Evolutionary conservation across 768 basidiomycete species (phyloP).

Genomic region (Collybia nuda): DNA sequence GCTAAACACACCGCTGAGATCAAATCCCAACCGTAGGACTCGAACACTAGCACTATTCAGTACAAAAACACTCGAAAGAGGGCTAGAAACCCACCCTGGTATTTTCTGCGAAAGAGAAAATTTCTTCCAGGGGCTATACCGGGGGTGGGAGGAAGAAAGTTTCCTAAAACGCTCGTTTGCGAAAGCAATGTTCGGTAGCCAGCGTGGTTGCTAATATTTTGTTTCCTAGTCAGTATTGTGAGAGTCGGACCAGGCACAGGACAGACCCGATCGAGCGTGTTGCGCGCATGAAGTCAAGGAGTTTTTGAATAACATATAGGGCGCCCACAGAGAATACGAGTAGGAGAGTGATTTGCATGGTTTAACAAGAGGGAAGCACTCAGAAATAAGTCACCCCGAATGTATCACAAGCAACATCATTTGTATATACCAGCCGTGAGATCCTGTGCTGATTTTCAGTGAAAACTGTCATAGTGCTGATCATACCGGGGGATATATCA

Average conservation of each 20-base stretch:
- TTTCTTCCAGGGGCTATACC: slow-evolving; percentile 31
- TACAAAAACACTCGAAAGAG: too few species aligned
- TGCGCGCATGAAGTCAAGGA: slow-evolving; percentile 21
- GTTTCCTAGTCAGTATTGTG: neutral
- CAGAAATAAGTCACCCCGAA: too few species aligned
- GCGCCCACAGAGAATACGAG: slow-evolving; percentile 14
- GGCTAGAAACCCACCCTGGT: slow-evolving; percentile 21
- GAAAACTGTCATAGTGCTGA: too few species aligned
- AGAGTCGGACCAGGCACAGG: neutral
- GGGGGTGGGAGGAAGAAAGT: slow-evolving; percentile 25
- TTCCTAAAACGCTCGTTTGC: slow-evolving; percentile 18
- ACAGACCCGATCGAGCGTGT: slow-evolving; percentile 26
- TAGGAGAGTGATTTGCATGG: slow-evolving; percentile 7
- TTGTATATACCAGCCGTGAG: too few species aligned
- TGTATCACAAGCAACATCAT: too few species aligned
- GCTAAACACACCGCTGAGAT: slow-evolving; percentile 26
- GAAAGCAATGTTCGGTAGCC: slow-evolving; percentile 29
- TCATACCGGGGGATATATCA: too few species aligned
- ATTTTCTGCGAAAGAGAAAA: slow-evolving; percentile 25
- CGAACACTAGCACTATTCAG: neutral
- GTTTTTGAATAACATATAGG: slow-evolving; percentile 18
- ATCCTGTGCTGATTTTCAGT: too few species aligned
- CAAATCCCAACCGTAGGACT: slow-evolving; percentile 25
- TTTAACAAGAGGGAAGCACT: too few species aligned
- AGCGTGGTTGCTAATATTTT: slow-evolving; percentile 25